Conservation (phyloP, 495 filamentous ascomycete genomes). For the Pyrenopolyporus hunteri region DNA sequence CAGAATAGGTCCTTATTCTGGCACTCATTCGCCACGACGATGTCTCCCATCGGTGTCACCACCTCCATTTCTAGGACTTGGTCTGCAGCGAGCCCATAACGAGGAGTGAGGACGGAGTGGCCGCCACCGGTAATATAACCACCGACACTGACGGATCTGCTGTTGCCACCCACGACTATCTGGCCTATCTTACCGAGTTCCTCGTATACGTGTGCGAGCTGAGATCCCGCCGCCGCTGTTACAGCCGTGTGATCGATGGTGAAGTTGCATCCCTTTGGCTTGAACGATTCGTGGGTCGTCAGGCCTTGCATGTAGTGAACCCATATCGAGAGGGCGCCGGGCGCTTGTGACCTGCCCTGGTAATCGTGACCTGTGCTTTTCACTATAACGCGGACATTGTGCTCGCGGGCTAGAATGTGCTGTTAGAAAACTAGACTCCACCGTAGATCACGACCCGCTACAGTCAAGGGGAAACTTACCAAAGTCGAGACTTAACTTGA, state of each 20-base stretch:
- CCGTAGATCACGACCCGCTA: background rate
- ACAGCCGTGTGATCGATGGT: slow-evolving; percentile 45
- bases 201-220: slow-evolving; percentile 46
- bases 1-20: slow-evolving; percentile 68
- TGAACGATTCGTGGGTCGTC: slow-evolving; percentile 47
- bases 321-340: slow-evolving; percentile 61
- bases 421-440: slow-evolving; percentile 1
- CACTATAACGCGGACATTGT: slow-evolving; percentile 66
- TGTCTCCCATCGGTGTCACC: slow-evolving; percentile 60
- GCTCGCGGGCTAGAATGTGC: slow-evolving; percentile 43
- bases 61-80: slow-evolving; percentile 67
- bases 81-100: slow-evolving; percentile 67
- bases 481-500: slow-evolving; percentile 53
- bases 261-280: slow-evolving; percentile 45
- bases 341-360: slow-evolving; percentile 58
- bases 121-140: slow-evolving; percentile 69
- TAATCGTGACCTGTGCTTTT: slow-evolving; percentile 69
- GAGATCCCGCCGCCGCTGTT: slow-evolving; percentile 48
- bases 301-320: slow-evolving; percentile 50
- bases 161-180: slow-evolving; percentile 46
- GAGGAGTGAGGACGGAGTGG: slow-evolving; percentile 59
- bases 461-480: slow-evolving; percentile 26
- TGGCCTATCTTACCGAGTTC: slow-evolving; percentile 41
- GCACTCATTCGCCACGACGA: slow-evolving; percentile 60
- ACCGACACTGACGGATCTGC: slow-evolving; percentile 47